A percentile compares a stretch with the other conserved stretches of the same genome.
Evolutionary conservation across 2,329 filamentous ascomycete genomes (phyloP).

Genomic region (Colletotrichum caudatum): DNA sequence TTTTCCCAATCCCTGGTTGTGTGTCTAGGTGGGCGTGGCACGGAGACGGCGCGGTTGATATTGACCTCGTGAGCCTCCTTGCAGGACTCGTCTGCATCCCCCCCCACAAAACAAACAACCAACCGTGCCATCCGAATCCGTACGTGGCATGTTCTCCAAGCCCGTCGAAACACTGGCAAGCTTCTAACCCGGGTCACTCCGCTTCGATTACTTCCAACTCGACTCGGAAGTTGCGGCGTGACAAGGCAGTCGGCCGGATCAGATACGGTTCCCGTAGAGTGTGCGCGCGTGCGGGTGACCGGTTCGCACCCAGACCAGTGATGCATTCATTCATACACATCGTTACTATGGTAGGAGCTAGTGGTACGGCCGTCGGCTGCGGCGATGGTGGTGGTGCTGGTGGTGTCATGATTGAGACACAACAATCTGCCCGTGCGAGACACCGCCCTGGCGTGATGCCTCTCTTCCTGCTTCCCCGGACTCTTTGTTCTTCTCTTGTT

Average conservation of each 20-base stretch:
- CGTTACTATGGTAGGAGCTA: too few relatives aligned
- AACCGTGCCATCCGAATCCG: slow-evolving; percentile 37
- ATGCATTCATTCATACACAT: neutral
- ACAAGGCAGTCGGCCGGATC: neutral
- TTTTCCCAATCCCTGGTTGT: neutral
- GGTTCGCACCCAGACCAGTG: neutral
- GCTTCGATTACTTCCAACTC: neutral
- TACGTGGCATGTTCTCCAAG: slow-evolving; percentile 2
- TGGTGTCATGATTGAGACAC: too few relatives aligned
- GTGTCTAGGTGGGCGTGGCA: neutral
- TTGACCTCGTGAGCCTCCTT: slow-evolving; percentile 33
- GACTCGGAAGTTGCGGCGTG: slow-evolving; percentile 17
- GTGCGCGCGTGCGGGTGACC: neutral
- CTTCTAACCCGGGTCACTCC: slow-evolving; percentile 2
- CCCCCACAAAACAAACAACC: slow-evolving; percentile 40
- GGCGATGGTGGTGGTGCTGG: too few relatives aligned
- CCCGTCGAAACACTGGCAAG: neutral
- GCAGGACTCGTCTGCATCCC: slow-evolving; percentile 21
- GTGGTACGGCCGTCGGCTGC: too few relatives aligned
- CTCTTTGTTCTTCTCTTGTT: neutral
- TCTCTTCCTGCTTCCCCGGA: slow-evolving; percentile 4
- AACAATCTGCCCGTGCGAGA: neutral
- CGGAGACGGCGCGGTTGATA: slow-evolving; percentile 8
- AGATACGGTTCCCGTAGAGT: slow-evolving; percentile 3
- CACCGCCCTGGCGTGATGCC: neutral